Evolutionary conservation across 2,329 filamentous ascomycete species (phyloP), one percentile per base, ranked within the genome.

Genomic region (Pestalotiopsis sp.): DNA sequence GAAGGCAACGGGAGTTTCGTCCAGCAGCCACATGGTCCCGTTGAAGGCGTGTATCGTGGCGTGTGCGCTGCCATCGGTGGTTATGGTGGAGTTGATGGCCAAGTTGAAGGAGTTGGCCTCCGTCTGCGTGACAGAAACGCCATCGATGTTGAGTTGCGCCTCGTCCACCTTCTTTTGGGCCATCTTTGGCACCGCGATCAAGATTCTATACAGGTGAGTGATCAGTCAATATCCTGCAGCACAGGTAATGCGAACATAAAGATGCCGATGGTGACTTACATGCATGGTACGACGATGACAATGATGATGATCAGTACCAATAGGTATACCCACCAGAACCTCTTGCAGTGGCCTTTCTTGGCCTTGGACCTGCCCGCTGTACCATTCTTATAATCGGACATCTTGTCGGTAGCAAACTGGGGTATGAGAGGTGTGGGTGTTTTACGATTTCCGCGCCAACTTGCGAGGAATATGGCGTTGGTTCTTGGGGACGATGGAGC

Each of bases 311-410:
- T 75, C 65, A 88, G 76, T 17, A 82, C 76, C 68, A 91, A 79
- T 69, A 90, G 76, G 73, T 90, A 84, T 71, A 84, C 74, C 89
- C 89, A 91, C 90, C 89, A 91, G 73, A 86, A 90, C 72, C 81
- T 83, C 74, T 79, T 83, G 76, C 84, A 85, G 75, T 89, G 86
- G 61, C 82, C 79, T 67, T 79, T 79, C 71, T 81, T 80, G 38
- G 77, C 76, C 69, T 81, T 78, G 27, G 68, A 68, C 71, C 78
- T 81, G 76, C 82, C 83, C 65, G 74, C 65, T 20, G 72, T 61
- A 23, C 66, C 72, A 70, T 73, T 74, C 58, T 69, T 36, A 61
- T 72, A 72, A 13, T 60, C 64, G 11, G 64, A 59, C 64, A 66
- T 66, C 12, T 31, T 66, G 52, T 39, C 25, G 5, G n/a, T 25